These are phyloP conservation scores for Lipomyces oligophaga DNA, from an alignment of 805 yeast species.

Conservation along the genomic window DNA sequence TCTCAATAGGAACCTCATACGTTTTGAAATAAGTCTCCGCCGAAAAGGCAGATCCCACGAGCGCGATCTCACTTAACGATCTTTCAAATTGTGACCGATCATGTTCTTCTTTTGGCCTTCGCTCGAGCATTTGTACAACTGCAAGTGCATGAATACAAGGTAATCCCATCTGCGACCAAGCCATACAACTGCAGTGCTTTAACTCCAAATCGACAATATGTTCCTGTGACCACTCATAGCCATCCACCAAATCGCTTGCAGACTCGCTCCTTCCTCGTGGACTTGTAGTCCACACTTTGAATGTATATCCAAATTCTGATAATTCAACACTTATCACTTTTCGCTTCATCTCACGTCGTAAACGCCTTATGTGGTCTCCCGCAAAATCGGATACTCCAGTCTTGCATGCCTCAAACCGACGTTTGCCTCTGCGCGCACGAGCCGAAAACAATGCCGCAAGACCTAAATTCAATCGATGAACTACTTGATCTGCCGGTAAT, in stretches of 20 bases:
- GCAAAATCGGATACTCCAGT: conserved; percentile 5
- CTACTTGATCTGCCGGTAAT: conserved; percentile 11
- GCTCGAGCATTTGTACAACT: conserved; percentile 1
- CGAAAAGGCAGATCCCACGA: conserved; percentile 1
- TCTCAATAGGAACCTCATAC: conserved; percentile 14
- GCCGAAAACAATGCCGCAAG: conserved; percentile 7
- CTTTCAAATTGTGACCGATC: too few relatives aligned
- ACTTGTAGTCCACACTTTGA: not conserved
- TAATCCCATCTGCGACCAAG: conserved; percentile 8
- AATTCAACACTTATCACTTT: not conserved
- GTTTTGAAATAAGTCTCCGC: conserved; percentile 4
- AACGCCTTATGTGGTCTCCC: not conserved
- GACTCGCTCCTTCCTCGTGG: not conserved
- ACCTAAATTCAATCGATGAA: conserved; percentile 11
- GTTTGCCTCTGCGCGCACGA: conserved; percentile 1
- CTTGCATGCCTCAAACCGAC: not conserved
- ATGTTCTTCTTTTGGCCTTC: not conserved
- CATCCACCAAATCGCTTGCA: not conserved
- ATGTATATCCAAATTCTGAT: conserved; percentile 5
- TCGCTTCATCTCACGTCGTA: not conserved
- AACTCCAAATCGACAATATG: conserved; percentile 10
- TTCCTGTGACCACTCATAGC: not conserved
- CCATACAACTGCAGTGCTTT: conserved; percentile 14
- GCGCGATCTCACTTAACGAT: too few relatives aligned
- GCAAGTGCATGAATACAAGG: conserved; percentile 14